Percentiles rank a stretch among this genome's conserved stretches.
Evolutionary conservation across 2,329 filamentous ascomycete species (phyloP).

Genomic region (Xylariales sp.): DNA sequence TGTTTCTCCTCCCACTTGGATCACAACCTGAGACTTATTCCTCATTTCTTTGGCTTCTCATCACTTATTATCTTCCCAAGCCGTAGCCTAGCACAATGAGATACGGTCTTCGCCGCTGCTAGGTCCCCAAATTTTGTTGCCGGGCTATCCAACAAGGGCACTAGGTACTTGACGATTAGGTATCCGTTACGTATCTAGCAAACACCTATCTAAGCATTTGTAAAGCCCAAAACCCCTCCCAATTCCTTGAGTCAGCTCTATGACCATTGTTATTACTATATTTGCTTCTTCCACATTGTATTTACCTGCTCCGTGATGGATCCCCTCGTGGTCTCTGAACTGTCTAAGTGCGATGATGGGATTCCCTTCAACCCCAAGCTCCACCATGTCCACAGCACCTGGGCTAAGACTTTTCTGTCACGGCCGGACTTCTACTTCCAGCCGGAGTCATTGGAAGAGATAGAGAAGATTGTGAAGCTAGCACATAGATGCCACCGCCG

Average conservation of each 20-base stretch:
- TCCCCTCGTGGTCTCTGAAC: conserved; percentile 44
- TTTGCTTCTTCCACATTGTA: background rate
- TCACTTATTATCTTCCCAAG: background rate
- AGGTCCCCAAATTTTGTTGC: background rate
- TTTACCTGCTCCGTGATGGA: conserved; percentile 40
- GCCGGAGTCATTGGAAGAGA: conserved; percentile 80
- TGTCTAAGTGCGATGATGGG: conserved; percentile 44
- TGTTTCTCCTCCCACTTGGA: conserved; percentile 2
- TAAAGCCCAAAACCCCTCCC: conserved; percentile 1
- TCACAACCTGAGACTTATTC: background rate
- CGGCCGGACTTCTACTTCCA: conserved; percentile 91
- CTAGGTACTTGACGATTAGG: background rate
- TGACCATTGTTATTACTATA: background rate
- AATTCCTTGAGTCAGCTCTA: background rate
- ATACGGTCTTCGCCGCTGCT: background rate
- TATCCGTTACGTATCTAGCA: background rate
- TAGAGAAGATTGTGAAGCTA: conserved; percentile 84
- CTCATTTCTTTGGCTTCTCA: background rate
- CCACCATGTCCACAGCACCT: conserved; percentile 85
- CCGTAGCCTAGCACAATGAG: background rate
- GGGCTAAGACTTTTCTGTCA: conserved; percentile 92
- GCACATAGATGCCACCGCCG: conserved; percentile 84
- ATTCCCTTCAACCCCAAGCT: conserved; percentile 81
- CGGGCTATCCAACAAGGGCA: background rate
- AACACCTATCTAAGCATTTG: conserved; percentile 1